Evolutionary conservation across 140 eudicot genomes (phyloP).

Genomic region (Erigeron philadelphicus): DNA sequence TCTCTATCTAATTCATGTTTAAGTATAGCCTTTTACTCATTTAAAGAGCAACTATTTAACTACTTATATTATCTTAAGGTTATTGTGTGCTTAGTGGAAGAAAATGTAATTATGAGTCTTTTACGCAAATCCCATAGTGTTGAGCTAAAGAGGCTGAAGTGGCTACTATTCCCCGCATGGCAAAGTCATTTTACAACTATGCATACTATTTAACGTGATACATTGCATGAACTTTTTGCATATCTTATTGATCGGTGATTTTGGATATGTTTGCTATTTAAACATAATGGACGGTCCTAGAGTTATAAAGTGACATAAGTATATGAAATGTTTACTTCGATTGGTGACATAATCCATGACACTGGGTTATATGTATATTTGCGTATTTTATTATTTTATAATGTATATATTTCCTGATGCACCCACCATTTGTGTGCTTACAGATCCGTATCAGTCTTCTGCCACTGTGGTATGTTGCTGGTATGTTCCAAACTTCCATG

Average conservation of each 20-base stretch:
- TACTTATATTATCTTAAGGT: background rate
- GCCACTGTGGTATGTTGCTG: slow-evolving; percentile 68
- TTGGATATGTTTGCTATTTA: background rate
- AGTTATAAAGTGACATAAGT: background rate
- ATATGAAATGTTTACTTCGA: background rate
- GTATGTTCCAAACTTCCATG: slow-evolving; percentile 37
- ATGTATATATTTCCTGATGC: slow-evolving; percentile 10
- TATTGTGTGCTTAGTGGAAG: background rate
- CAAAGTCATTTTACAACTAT: background rate
- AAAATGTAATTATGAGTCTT: background rate
- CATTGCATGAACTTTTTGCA: background rate
- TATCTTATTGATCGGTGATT: background rate
- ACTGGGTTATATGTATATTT: slow-evolving; percentile 8
- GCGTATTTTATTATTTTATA: background rate
- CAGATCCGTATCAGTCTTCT: slow-evolving; percentile 68
- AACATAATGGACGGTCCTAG: background rate
- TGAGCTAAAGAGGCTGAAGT: background rate
- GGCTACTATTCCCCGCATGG: background rate
- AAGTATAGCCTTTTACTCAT: background rate
- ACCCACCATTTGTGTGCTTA: slow-evolving; percentile 19
- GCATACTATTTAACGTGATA: background rate
- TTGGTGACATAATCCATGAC: background rate
- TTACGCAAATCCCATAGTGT: background rate
- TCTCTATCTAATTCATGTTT: background rate
- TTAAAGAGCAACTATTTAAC: background rate